These are phyloP conservation scores for Balakata baccata DNA, from an alignment of 345 rosid species.

Conservation along the genomic window DNA sequence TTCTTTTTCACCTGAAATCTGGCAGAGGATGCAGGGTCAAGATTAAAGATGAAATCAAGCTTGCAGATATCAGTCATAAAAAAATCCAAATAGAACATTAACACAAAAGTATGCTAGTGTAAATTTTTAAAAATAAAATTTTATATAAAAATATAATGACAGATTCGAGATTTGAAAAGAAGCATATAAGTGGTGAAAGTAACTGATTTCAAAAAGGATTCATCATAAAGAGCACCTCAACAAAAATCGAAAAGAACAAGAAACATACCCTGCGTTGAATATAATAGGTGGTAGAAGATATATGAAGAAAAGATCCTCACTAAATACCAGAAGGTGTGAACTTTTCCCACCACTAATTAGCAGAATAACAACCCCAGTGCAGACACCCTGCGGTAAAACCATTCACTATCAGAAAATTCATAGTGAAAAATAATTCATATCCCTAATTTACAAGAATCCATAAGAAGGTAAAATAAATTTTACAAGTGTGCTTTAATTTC, in stretches of 20 bases:
- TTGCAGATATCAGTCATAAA: background rate
- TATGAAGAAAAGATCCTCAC: constrained; percentile 99
- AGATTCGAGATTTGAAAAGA: background rate
- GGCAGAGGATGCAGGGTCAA: constrained; percentile 20
- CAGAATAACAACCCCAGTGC: constrained; percentile 74
- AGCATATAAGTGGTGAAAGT: background rate
- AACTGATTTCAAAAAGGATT: background rate
- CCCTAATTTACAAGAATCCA: background rate
- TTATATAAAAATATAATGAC: too few relatives aligned
- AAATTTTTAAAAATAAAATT: too few relatives aligned
- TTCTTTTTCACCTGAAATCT: constrained; percentile 99
- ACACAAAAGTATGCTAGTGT: background rate
- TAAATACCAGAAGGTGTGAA: constrained; percentile 91
- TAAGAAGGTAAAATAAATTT: background rate
- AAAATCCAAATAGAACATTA: background rate
- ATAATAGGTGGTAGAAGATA: constrained; percentile 98
- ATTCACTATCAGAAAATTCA: background rate
- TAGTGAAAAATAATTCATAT: background rate
- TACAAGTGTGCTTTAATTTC: background rate
- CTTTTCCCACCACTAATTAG: constrained; percentile 73
- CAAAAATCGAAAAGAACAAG: background rate
- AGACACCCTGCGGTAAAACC: constrained; percentile 58
- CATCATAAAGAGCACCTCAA: background rate
- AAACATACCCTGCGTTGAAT: constrained; percentile 91
- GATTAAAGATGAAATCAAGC: background rate